Evolutionary conservation across 1,139 yeast genomes (phyloP).

Genomic region (Torulaspora pretoriensis): DNA sequence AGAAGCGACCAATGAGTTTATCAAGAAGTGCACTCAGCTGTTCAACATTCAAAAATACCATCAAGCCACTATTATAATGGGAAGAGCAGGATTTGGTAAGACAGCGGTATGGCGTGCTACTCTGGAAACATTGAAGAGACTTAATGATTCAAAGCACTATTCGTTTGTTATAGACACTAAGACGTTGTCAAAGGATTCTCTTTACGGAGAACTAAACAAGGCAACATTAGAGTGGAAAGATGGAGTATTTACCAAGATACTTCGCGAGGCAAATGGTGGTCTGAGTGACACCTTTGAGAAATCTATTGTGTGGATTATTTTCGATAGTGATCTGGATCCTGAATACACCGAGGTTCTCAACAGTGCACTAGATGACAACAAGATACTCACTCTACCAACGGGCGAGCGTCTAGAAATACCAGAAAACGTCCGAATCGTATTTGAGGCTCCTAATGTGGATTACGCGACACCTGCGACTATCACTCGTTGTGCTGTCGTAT

Average conservation of each 20-base stretch:
- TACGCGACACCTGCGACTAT: conserved; percentile 88
- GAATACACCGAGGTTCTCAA: conserved; percentile 90
- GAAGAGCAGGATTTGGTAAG: conserved; percentile 76
- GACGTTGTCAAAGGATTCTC: conserved; percentile 57
- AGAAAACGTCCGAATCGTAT: conserved; percentile 56
- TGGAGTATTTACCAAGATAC: conserved; percentile 69
- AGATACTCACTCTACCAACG: conserved; percentile 73
- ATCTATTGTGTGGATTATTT: conserved; percentile 67
- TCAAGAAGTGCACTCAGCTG: conserved; percentile 58
- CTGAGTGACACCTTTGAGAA: conserved; percentile 55
- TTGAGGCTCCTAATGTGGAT: conserved; percentile 67
- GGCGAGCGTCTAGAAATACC: conserved; percentile 81
- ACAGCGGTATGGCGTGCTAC: conserved; percentile 52
- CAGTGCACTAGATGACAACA: conserved; percentile 87
- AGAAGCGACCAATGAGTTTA: conserved; percentile 42
- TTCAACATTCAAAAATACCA: conserved; percentile 59
- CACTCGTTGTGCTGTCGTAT: conserved; percentile 87
- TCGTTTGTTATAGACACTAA: conserved; percentile 66
- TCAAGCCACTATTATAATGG: conserved; percentile 81
- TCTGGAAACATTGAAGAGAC: conserved; percentile 42
- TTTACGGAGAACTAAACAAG: conserved; percentile 69
- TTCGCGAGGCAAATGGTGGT: conserved; percentile 58
- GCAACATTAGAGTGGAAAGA: conserved; percentile 91
- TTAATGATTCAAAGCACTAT: conserved; percentile 41
- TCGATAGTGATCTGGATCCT: conserved; percentile 94